Base-by-base conservation (phyloP, 2,329 filamentous ascomycete genomes). In the Elsinoe perseae region DNA sequence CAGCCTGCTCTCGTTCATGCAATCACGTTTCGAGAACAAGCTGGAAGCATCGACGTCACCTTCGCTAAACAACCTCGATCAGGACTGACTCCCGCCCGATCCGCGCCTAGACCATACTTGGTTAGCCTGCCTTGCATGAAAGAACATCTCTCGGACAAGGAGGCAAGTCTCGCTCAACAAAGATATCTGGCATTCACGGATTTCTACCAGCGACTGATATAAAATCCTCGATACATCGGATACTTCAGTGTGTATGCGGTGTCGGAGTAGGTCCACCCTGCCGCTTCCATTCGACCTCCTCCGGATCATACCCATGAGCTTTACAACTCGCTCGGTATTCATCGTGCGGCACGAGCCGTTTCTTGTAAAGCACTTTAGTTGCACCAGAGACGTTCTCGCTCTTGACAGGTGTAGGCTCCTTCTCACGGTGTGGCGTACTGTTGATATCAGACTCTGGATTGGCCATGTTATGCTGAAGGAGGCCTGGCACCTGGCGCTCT, bases 31-130 rank as follows among this genome's bases (percentile, higher is more conserved):
- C 48, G 14, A 52, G 48, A 52, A 50, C 12, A 50, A 50, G 44
- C 44, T 50, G 44, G 44, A 50, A 52, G 48, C 48, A 52, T 52
- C 48, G 36, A 52, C 48, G 48, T 52, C 48, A 52, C 32, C 16
- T 20, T 52, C 44, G 44, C 44, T 50, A 14, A 30, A 12, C 8
- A 30, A 30, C 10, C 44, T 16, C 1, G 6, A 16, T 18, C 44
- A 12, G 44, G 10, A 12, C n/a, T 16, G 25, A n/a, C 21, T 23
- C 4, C 8, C 8, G 25, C 9, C 4, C 23, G 2, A 8, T 3
- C 38, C 16, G 16, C 16, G 21, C 3, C 16, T 43, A 43, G 4
- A 6, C 38, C 21, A 3, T 20, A 43, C 12, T 4, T 9, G 12
- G 43, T n/a, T 28, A 48, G 43, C 14, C 14, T 20, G 40, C 9